Evolutionary conservation across 1,284 basidiomycete species (phyloP).

Genomic region (Puccinia polysora): DNA sequence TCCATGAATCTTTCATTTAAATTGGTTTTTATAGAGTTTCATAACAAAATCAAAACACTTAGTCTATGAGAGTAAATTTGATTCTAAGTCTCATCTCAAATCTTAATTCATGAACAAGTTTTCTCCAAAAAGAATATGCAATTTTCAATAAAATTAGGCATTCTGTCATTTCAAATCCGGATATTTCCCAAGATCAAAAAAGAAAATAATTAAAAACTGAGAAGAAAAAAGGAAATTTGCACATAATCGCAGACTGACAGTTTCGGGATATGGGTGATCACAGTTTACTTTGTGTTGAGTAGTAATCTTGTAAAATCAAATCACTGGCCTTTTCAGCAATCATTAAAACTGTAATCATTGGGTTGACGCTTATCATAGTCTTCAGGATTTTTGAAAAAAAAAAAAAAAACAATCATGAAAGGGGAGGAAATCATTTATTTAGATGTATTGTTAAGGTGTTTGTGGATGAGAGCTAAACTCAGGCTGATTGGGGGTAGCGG

Average conservation of each 20-base stretch:
- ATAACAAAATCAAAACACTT: too few species aligned
- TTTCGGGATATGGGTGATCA: too few species aligned
- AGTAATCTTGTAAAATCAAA: slow-evolving; percentile 50
- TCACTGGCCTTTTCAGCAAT: slow-evolving; percentile 52
- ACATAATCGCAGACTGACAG: too few species aligned
- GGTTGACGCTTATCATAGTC: slow-evolving; percentile 52
- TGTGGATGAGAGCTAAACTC: not conserved
- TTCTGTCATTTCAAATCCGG: too few species aligned
- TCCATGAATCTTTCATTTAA: too few species aligned
- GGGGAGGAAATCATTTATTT: not conserved
- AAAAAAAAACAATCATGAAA: not conserved
- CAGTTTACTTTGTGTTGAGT: slow-evolving; percentile 39
- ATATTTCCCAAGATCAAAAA: not conserved
- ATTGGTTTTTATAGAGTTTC: too few species aligned
- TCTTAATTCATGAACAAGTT: too few species aligned
- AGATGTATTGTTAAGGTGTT: not conserved
- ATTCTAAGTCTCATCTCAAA: too few species aligned
- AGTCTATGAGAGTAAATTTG: too few species aligned
- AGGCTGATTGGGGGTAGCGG: not conserved
- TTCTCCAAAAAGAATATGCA: too few species aligned
- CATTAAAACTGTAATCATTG: slow-evolving; percentile 53
- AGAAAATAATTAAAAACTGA: not conserved
- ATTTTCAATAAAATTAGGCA: too few species aligned
- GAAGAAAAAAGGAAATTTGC: too few species aligned
- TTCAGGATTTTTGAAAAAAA: not conserved